Base-by-base conservation (phyloP, 192 early-diverging fungal species). In the Haplosporangium gracile region DNA sequence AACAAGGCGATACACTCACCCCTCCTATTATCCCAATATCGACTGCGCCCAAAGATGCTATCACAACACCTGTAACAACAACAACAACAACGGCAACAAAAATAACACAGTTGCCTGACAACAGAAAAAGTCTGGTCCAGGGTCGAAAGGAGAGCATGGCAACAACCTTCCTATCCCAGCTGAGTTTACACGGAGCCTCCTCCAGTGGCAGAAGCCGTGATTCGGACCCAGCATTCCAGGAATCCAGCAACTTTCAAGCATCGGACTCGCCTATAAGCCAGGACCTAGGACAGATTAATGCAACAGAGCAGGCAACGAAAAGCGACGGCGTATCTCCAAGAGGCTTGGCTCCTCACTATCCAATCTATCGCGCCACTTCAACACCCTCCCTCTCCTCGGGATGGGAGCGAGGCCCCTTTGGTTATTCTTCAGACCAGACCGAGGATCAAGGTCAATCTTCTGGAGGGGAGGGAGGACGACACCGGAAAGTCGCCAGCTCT, bases 121-220 rank as follows among this genome's bases (percentile, higher is more conserved):
- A 65, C 36, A 78, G 72, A 70, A 70, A 75, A 7, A 75, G 55
- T n/a, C 72, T 51, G 7, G 69, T 69, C 18, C 29, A 49, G 39
- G 75, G 63, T 9, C 77, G 55, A n/a, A 86, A 86, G 32, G 79
- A 75, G 24, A 79, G 36, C 24, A 65, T 76, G 8, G 84, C 84
- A 18, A 77, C 74, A 20, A 72, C 57, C 5, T 86, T 86, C 38
- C 71, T 86, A 11, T 68, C 84, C 4, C 75, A 75, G 10, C 68
- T 86, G 42, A 76, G 71, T 34, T 68, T 86, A 36, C 84, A 71
- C 34, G 84, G 84, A 8, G 72, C 55, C 20, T 39, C 70, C 18
- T 3, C 68, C 7, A 51, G 29, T 47, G 57, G 34, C 34, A 71
- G 57, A n/a, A 55, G 6, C n/a, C 43, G 53, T 22, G 32, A 43